Base-by-base conservation (phyloP, 2,329 filamentous ascomycete genomes). In the Aspergillus niger region DNA sequence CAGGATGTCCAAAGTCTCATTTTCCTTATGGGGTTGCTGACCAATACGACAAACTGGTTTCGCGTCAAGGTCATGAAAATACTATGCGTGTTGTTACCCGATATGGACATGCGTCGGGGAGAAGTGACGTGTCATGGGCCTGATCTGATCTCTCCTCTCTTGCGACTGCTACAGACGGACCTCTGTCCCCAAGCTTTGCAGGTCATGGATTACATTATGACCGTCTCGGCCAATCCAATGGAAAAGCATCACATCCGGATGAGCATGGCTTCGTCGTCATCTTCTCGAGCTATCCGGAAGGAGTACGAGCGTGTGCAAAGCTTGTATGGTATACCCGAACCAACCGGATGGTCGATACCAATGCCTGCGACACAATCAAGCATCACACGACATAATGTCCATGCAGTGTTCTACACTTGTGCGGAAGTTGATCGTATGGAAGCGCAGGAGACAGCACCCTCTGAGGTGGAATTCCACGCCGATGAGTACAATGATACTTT, bases 281-380 rank as follows among this genome's bases (percentile, higher is more conserved):
- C 92, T 2, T 95, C 92, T 0, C 90, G 91, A 68, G 87, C 90
- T 0, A 90, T 95, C 53, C 89, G 91, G 52, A 98, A 97, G 73
- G 93, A 98, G 76, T 98, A 97, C 69, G 94, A 97, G 72, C 89
- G 91, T 22, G 97, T 92, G 0, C 91, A 97, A 74, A 97, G 92
- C 70, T 79, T 99, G 36, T 99, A 98, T 74, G 96, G 96, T 28
- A 98, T 99, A 60, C 95, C 95, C 0, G 94, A 98, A 73, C 89
- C 92, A 22, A 95, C 91, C 15, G 95, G 95, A 2, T 99, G 95
- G 95, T 95, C 95, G 0, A 92, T 99, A 48, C 94, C 95, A 0
- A 87, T 96, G 73, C 95, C 95, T 15, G 94, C 94, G 0, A 89
- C 91, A 58, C 94, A 97, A 79, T 95, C 93, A 0, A 89, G 90